These are phyloP conservation scores for Blastobotrys americana DNA, from an alignment of 805 yeast species.

Conservation along the genomic window DNA sequence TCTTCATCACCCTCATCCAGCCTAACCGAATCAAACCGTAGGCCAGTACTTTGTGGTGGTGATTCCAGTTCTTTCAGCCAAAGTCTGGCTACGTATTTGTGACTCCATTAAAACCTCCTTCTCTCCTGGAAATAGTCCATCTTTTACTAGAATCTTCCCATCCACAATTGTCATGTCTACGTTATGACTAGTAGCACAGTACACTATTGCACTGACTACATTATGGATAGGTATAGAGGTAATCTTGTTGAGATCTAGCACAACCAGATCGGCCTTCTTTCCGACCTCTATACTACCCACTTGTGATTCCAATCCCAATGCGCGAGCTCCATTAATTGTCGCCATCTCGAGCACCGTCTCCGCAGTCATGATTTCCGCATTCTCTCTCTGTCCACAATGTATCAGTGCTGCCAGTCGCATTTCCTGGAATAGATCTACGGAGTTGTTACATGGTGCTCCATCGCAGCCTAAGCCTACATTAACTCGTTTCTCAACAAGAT, in stretches of 20 bases:
- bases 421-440: constrained; percentile 7
- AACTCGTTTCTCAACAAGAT: constrained; percentile 3
- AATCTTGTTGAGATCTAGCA: neutral
- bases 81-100: neutral
- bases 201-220: constrained; percentile 4
- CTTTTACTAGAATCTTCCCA: constrained; percentile 3
- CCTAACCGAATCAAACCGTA: too few species aligned
- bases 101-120: neutral
- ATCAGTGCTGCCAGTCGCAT: constrained; percentile 7
- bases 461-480: constrained; percentile 10
- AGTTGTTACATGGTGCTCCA: constrained; percentile 9
- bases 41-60: too few species aligned
- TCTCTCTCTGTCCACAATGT: constrained; percentile 2
- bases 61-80: neutral
- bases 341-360: constrained; percentile 5
- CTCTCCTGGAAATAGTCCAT: constrained; percentile 3
- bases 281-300: constrained; percentile 8
- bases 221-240: constrained; percentile 1
- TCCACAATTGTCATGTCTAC: constrained; percentile 6
- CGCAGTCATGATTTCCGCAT: constrained; percentile 1
- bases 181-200: constrained; percentile 2
- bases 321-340: constrained; percentile 8
- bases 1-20: too few species aligned
- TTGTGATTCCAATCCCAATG: constrained; percentile 1
- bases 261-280: constrained; percentile 10